Conservation (phyloP, 331 rosid species). For the Acacia concinna region DNA sequence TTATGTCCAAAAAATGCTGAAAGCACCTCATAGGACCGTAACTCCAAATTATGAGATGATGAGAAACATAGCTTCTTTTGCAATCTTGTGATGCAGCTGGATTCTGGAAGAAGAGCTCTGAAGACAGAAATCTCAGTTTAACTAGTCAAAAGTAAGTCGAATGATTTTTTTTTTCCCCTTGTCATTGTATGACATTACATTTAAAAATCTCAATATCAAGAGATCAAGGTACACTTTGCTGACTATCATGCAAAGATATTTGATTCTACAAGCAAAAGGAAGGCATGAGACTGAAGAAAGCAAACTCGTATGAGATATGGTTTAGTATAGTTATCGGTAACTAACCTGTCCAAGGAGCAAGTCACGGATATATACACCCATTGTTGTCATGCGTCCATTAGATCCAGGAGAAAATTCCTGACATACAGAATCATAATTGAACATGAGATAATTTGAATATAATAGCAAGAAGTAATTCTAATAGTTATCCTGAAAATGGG, state of each 20-base stretch:
- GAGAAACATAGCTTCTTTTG: slow-evolving; percentile 47
- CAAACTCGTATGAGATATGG: slow-evolving; percentile 3
- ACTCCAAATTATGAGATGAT: slow-evolving; percentile 49
- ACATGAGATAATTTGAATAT: slow-evolving; percentile 7
- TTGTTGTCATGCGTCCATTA: slow-evolving; percentile 85
- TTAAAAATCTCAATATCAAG: slow-evolving; percentile 33
- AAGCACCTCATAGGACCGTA: slow-evolving; percentile 58
- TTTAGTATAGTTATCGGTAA: slow-evolving; percentile 7
- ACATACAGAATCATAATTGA: slow-evolving; percentile 30
- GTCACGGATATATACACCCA: slow-evolving; percentile 96
- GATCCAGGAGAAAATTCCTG: slow-evolving; percentile 99
- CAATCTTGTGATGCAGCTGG: slow-evolving; percentile 51
- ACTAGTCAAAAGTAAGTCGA: slow-evolving; percentile 42
- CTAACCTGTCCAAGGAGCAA: slow-evolving; percentile 98
- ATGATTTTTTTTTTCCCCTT: slow-evolving; percentile 26
- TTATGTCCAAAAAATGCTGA: slow-evolving; percentile 53
- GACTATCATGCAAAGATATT: slow-evolving; percentile 34
- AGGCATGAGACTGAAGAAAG: slow-evolving; percentile 21
- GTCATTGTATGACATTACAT: slow-evolving; percentile 30
- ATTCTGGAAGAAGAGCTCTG: slow-evolving; percentile 50
- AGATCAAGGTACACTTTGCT: slow-evolving; percentile 24
- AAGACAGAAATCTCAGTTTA: slow-evolving; percentile 53
- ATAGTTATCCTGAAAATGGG: slow-evolving; percentile 12
- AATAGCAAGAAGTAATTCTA: neutral
- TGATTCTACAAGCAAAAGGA: slow-evolving; percentile 38